Conservation (phyloP, 106 monocot genomes). For the Dioscorea alata region DNA sequence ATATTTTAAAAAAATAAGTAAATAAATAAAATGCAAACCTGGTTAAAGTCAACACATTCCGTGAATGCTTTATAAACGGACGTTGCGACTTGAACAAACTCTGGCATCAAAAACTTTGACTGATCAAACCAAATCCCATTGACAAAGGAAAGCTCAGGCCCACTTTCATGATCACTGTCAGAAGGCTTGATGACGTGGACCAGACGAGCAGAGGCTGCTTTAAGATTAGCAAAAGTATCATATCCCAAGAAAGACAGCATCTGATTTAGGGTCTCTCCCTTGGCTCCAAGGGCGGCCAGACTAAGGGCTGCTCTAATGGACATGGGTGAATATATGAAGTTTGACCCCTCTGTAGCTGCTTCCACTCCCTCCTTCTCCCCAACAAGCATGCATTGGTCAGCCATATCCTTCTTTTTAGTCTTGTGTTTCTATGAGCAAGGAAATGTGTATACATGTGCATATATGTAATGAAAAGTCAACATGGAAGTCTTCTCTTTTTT, state of each 20-base stretch:
- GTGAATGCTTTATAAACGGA: slow-evolving; percentile 8
- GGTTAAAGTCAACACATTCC: slow-evolving; percentile 14
- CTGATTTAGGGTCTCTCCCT: slow-evolving; percentile 20
- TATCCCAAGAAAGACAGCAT: slow-evolving; percentile 25
- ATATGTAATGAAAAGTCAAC: no score
- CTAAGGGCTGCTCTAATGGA: slow-evolving; percentile 22
- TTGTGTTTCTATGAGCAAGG: no score
- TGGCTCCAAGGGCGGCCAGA: slow-evolving; percentile 12
- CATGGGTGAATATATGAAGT: slow-evolving; percentile 31
- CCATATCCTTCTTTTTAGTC: no score
- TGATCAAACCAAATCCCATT: slow-evolving; percentile 20
- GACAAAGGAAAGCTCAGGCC: slow-evolving; percentile 1
- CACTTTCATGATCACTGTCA: background rate
- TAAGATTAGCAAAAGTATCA: slow-evolving; percentile 2
- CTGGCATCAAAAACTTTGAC: background rate
- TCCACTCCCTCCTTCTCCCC: background rate
- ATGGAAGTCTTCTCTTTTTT: no score
- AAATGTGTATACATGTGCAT: no score
- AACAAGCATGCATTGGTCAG: slow-evolving; percentile 2
- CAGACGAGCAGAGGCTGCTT: background rate
- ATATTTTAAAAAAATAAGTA: background rate
- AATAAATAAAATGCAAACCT: background rate
- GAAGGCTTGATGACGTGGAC: background rate
- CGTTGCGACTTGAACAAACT: background rate
- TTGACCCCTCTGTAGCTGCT: slow-evolving; percentile 5